Evolutionary conservation across 345 rosid species (phyloP), one percentile per base, ranked within the genome.

Genomic region (Litchi chinensis): DNA sequence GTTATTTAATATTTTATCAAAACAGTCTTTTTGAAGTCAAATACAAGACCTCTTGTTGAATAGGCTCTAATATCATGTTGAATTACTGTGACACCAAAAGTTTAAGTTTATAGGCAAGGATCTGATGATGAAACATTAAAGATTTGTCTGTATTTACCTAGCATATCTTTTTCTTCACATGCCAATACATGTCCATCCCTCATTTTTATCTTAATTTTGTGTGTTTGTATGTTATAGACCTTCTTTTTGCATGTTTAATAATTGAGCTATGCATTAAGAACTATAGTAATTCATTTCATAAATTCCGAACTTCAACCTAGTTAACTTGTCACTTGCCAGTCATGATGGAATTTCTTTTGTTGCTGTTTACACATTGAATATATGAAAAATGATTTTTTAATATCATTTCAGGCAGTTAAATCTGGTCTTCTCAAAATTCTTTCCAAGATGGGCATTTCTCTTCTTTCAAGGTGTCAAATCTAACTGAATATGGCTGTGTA

Each of bases 361-460:
- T n/a, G 1, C 48, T 76, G 9, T 18, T 39, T 77, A 43, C 5
- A 5, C 48, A 70, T 41, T 41, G n/a, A 44, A 6, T 40, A 21
- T 43, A 41, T 22, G 24, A 8, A 74, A 41, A 6, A 21, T 83
- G 68, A 80, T 68, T 68, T 68, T 59, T 68, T 80, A 76, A 82
- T 80, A 54, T 22, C 40, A 5, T 86, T 89, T 72, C 90, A 94
- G 99, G 99, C 99, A 57, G 90, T 96, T 71, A 91, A 87, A 80
- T 89, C 93, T 76, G 99, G 99, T 77, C 98, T 96, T 44, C 95
- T 93, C 69, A 96, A 96, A 79, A 96, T 96, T 77, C 92, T 96
- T 74, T 96, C 99, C 18, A 96, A 96, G 89, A 96, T 96, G 99
- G 99, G 99, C 8, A 96, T 96, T 82, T 96, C 98, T 63, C 87